Conservation (phyloP, 2,329 filamentous ascomycete species). For the Exophiala viscosa region DNA sequence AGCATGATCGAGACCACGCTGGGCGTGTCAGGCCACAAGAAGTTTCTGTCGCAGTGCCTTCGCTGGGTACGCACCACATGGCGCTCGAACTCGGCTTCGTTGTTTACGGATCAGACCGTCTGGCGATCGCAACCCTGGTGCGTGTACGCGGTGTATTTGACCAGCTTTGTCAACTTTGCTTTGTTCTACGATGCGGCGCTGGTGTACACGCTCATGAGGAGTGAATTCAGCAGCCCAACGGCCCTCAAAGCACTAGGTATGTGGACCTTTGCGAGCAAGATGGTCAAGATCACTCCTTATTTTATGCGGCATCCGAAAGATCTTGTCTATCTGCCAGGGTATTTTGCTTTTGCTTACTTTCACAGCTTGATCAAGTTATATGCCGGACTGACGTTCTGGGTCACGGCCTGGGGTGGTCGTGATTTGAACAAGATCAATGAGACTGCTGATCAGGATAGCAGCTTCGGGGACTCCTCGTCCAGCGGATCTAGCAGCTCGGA, state of each 20-base stretch:
- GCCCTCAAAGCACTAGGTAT: conserved; percentile 26
- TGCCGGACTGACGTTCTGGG: conserved; percentile 52
- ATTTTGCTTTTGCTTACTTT: conserved; percentile 55
- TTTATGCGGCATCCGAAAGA: conserved; percentile 52
- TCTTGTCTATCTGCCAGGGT: conserved; percentile 47
- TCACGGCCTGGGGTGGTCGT: conserved; percentile 43
- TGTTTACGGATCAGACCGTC: conserved; percentile 40
- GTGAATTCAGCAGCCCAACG: conserved; percentile 19
- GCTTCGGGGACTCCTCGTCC: background rate
- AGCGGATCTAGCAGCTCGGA: background rate
- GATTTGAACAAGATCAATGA: conserved; percentile 30
- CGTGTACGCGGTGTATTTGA: conserved; percentile 55
- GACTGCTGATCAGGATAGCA: background rate
- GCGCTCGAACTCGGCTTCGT: conserved; percentile 52
- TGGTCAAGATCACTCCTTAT: conserved; percentile 55
- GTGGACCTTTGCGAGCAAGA: conserved; percentile 57
- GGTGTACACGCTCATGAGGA: conserved; percentile 33
- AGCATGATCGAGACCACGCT: conserved; percentile 52
- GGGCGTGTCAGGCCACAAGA: conserved; percentile 37
- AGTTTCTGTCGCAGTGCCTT: conserved; percentile 52
- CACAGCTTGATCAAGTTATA: conserved; percentile 58
- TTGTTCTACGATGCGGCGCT: conserved; percentile 50
- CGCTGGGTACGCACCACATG: conserved; percentile 59
- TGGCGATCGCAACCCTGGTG: conserved; percentile 50
- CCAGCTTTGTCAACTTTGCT: conserved; percentile 55